phyloP scores from a whole-genome alignment of 768 basidiomycete species.

The Podaxis mareebaensis region DNA sequence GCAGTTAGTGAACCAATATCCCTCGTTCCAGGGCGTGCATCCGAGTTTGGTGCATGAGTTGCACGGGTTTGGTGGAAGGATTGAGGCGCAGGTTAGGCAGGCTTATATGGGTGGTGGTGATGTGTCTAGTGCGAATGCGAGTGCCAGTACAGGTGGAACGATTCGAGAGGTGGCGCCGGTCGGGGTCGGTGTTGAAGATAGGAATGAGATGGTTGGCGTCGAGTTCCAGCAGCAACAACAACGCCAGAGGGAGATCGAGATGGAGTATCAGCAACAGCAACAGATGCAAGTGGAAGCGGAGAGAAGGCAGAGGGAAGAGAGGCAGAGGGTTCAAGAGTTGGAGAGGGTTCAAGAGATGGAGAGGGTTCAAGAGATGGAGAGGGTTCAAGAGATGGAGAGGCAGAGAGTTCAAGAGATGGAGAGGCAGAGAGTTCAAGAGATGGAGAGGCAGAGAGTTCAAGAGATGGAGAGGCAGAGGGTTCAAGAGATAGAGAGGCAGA shows the following conservation, averaged over 20 bases:
- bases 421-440: too few species aligned
- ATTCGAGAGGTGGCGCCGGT: slow-evolving; percentile 23
- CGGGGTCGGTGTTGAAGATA: slow-evolving; percentile 19
- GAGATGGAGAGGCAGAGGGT: slow-evolving; percentile 10
- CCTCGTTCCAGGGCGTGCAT: slow-evolving; percentile 35
- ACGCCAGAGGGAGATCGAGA: slow-evolving; percentile 14
- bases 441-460: too few species aligned
- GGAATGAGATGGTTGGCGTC: slow-evolving; percentile 15
- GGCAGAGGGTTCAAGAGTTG: too few species aligned
- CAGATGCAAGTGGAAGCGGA: slow-evolving; percentile 28
- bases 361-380: too few species aligned
- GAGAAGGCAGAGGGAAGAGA: slow-evolving; percentile 19
- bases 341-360: too few species aligned
- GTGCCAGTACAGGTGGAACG: slow-evolving; percentile 32
- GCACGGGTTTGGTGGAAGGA: slow-evolving; percentile 54
- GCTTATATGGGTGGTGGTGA: slow-evolving; percentile 31
- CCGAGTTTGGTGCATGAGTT: slow-evolving; percentile 58
- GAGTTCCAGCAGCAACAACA: slow-evolving; percentile 27
- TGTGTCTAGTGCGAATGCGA: slow-evolving; percentile 6
- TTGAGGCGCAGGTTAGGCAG: slow-evolving; percentile 50
- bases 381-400: too few species aligned
- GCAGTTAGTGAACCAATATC: background rate
- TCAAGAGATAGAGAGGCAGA: slow-evolving; percentile 18
- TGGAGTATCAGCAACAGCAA: slow-evolving; percentile 25
- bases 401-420: too few species aligned